Conservation (phyloP, 352 stramenopile species). For the Globisporangium emineosum region DNA sequence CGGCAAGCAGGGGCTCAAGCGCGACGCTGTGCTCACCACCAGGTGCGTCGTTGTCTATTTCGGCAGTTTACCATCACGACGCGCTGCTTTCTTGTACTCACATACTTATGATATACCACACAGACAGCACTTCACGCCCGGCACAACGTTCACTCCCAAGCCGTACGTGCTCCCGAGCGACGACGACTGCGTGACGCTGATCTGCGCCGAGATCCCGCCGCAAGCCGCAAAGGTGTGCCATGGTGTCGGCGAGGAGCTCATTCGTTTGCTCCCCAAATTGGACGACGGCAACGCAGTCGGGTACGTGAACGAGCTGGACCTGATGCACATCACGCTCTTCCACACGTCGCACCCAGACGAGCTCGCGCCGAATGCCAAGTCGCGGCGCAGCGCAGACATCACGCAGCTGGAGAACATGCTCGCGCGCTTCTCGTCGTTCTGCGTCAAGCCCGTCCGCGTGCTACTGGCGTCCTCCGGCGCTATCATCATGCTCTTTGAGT, state of each 20-base stretch:
- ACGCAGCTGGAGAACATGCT: conserved; percentile 39
- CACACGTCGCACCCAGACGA: conserved; percentile 73
- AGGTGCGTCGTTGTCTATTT: conserved; percentile 30
- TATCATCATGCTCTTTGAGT: conserved; percentile 68
- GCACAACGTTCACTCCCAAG: conserved; percentile 39
- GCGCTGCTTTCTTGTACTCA: too few relatives aligned
- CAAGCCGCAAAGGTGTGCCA: conserved; percentile 37
- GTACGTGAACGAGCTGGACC: conserved; percentile 61
- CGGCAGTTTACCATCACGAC: too few relatives aligned
- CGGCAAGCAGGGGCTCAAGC: conserved; percentile 35
- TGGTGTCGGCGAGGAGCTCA: conserved; percentile 38
- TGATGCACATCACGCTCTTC: conserved; percentile 81
- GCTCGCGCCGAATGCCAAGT: conserved; percentile 36
- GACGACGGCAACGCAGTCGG: conserved; percentile 26
- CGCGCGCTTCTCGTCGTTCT: conserved; percentile 35
- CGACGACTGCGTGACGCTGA: conserved; percentile 44
- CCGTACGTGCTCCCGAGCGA: conserved; percentile 43
- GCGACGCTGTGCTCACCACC: conserved; percentile 30
- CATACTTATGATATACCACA: too few relatives aligned
- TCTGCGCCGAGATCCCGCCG: conserved; percentile 40
- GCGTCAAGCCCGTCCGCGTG: conserved; percentile 44
- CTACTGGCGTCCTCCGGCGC: conserved; percentile 59
- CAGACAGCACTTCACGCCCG: conserved; percentile 34
- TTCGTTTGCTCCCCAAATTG: conserved; percentile 37
- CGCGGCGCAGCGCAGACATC: conserved; percentile 39